Percentiles rank a stretch among this genome's conserved stretches.
Evolutionary conservation across 2,329 filamentous ascomycete species (phyloP).

Genomic region (Cordyceps cateniannulata): DNA sequence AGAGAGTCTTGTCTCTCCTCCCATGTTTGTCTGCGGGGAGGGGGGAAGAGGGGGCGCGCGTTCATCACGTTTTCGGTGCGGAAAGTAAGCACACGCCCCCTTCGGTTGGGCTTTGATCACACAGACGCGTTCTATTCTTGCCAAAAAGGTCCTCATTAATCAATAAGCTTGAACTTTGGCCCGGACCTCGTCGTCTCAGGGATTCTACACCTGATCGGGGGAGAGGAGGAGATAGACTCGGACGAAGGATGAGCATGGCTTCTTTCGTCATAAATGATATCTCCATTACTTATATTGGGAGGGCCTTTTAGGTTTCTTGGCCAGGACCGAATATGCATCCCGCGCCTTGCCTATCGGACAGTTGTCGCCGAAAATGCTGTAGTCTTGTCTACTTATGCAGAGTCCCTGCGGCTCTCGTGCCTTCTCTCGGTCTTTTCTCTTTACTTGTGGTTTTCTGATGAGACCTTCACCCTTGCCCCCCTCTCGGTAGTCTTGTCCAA

Average conservation of each 20-base stretch:
- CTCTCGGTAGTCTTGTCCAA: not conserved
- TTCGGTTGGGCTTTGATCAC: not conserved
- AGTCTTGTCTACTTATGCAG: not conserved
- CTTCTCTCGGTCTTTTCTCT: not conserved
- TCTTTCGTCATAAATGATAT: not conserved
- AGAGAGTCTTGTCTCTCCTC: not conserved
- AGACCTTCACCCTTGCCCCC: not conserved
- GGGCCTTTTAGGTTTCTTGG: not conserved
- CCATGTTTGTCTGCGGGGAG: not conserved
- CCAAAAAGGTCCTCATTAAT: too few species aligned
- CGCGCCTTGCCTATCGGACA: not conserved
- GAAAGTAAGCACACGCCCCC: too few species aligned
- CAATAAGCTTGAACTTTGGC: too few species aligned
- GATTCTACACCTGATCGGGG: not conserved
- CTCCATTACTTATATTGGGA: not conserved
- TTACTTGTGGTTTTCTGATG: not conserved
- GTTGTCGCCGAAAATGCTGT: not conserved
- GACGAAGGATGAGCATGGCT: too few species aligned
- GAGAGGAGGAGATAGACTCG: not conserved
- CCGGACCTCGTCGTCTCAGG: too few species aligned
- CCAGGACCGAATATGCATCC: not conserved
- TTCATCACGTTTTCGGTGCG: too few species aligned
- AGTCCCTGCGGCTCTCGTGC: not conserved
- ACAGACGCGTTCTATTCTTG: not conserved
- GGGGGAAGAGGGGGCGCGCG: not conserved